Evolutionary conservation across 495 filamentous ascomycete species (phyloP), one percentile per base, ranked within the genome.

Genomic region (Lasiosphaeria hispida): DNA sequence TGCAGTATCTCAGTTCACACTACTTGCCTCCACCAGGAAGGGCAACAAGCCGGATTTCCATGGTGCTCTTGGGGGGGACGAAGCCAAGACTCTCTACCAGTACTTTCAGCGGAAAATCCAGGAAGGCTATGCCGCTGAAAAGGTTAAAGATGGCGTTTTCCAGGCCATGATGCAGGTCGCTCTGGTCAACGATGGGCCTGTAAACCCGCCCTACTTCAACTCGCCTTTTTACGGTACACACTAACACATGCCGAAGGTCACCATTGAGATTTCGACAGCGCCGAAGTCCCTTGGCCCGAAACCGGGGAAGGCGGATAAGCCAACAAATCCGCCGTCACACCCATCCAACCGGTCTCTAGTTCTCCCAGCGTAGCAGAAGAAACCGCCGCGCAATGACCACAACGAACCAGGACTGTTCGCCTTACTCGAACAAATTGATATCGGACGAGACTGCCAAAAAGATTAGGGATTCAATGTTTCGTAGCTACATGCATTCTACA

Each of bases 141-240:
- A 82, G 61, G 92, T 99, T 58, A 92, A 95, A 66, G 87, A 97
- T 67, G 95, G 95, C 11, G 85, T 96, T 37, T 99, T 97, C 70
- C 92, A 96, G 64, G 94, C 95, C 51, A 96, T 96, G 92, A 99
- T 97, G 94, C 88, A 97, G 64, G 94, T 97, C 57, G 88, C 89
- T 58, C 69, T 96, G 19, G 86, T 96, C 37, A 97, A 97, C 63
- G 92, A 97, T 69, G 93, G 92, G 55, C 92, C 92, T 70, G 92
- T 96, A 80, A 83, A 90, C 55, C 10, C 34, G 15, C 33, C n/a
- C 54, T 39, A 48, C 14, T 10, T 3, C 7, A 11, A 19, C 33
- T 39, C 7, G 9, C 42, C 42, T 34, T n/a, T n/a, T 10, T 19
- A 9, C 17, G 14, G 41, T 10, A 8, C 7, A 36, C 10, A 15